phyloP scores from a whole-genome alignment of 2,329 filamentous ascomycete species.

The Trichoderma sp. region DNA sequence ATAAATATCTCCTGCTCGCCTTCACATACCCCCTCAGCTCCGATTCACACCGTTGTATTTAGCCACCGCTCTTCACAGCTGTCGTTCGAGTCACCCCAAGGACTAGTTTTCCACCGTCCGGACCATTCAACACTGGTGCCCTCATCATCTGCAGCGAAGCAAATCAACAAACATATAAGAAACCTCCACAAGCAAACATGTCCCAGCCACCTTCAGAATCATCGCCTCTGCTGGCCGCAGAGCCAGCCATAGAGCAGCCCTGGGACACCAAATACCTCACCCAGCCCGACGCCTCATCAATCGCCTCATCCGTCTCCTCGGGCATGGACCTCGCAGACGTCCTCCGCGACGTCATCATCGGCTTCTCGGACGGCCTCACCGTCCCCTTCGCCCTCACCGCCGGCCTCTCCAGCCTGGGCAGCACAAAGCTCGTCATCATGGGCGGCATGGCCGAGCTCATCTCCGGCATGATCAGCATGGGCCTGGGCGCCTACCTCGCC shows the following conservation, averaged over 20 bases:
- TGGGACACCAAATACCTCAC: slow-evolving; percentile 27
- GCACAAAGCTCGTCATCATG: slow-evolving; percentile 64
- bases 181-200: slow-evolving; percentile 24
- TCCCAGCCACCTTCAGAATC: slow-evolving; percentile 27
- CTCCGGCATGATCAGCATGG: slow-evolving; percentile 74
- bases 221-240: slow-evolving; percentile 33
- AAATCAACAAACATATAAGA: not conserved
- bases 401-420: slow-evolving; percentile 64
- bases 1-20: slow-evolving; percentile 11
- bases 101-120: not conserved
- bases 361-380: slow-evolving; percentile 74
- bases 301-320: slow-evolving; percentile 23
- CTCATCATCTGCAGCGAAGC: not conserved
- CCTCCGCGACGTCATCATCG: slow-evolving; percentile 66
- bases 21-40: not conserved
- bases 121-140: not conserved
- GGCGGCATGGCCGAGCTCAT: slow-evolving; percentile 73
- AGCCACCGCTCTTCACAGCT: not conserved
- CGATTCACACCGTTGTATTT: not conserved
- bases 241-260: slow-evolving; percentile 30
- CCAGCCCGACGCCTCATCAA: slow-evolving; percentile 23
- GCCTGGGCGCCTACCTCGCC: slow-evolving; percentile 69
- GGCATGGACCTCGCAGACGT: slow-evolving; percentile 41
- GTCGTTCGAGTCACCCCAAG: not conserved
- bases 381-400: slow-evolving; percentile 78